Conservation (phyloP, 345 rosid genomes). For the Euphorbia lathyris region DNA sequence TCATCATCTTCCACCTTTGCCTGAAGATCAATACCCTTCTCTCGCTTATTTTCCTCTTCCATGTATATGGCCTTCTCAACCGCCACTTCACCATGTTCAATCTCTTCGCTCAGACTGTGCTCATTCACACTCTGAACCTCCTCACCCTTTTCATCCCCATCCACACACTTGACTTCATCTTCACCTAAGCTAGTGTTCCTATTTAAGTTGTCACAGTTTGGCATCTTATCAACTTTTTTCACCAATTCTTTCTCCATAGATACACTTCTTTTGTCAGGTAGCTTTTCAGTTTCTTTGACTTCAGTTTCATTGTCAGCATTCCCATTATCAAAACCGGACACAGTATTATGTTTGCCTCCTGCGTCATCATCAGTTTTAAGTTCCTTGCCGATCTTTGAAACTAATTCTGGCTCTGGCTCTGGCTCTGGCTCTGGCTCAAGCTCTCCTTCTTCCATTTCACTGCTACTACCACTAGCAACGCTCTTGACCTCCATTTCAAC, state of each 20-base stretch:
- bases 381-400: conserved; percentile 17
- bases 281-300: conserved; percentile 21
- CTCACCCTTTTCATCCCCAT: conserved; percentile 24
- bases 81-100: conserved; percentile 24
- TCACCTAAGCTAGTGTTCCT: conserved; percentile 15
- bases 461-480: conserved; percentile 48
- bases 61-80: conserved; percentile 26
- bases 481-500: conserved; percentile 37
- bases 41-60: conserved; percentile 34
- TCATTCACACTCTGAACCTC: too few relatives aligned
- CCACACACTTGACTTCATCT: conserved; percentile 17
- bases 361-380: conserved; percentile 4
- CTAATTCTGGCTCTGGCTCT: conserved; percentile 55
- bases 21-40: conserved; percentile 40
- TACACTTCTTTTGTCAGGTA: conserved; percentile 24
- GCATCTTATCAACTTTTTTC: conserved; percentile 34
- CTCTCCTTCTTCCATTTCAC: conserved; percentile 99
- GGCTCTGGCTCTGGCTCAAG: conserved; percentile 83
- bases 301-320: conserved; percentile 25
- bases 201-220: conserved; percentile 27
- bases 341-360: conserved; percentile 19
- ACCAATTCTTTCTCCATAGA: conserved; percentile 26
- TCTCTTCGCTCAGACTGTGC: too few relatives aligned
- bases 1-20: conserved; percentile 38
- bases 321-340: conserved; percentile 15